These are phyloP conservation scores for Zygosaccharomyces rouxii DNA, from an alignment of 805 yeast genomes.

Conservation along the genomic window DNA sequence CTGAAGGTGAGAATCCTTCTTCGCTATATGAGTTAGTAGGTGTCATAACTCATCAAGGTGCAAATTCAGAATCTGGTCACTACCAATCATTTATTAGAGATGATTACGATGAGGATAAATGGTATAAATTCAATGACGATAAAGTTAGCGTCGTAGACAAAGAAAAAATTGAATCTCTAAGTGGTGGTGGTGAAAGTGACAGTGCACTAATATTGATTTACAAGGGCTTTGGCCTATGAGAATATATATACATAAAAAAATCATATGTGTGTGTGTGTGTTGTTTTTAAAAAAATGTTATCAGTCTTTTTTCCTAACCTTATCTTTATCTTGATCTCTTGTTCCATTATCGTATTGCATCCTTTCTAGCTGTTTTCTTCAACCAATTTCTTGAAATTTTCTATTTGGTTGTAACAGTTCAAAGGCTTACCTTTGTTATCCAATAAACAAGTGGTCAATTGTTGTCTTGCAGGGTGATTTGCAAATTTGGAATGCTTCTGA, in stretches of 20 bases:
- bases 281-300: background rate
- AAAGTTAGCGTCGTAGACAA: constrained; percentile 72
- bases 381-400: constrained; percentile 61
- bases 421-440: constrained; percentile 56
- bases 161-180: constrained; percentile 75
- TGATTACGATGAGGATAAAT: constrained; percentile 63
- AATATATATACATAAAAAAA: constrained; percentile 4
- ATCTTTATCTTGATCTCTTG: constrained; percentile 2
- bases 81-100: constrained; percentile 87
- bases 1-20: constrained; percentile 72
- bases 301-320: constrained; percentile 7
- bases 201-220: constrained; percentile 86
- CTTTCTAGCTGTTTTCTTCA: constrained; percentile 13
- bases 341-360: constrained; percentile 1
- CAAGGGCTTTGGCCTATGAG: constrained; percentile 67
- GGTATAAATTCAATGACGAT: constrained; percentile 97
- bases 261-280: constrained; percentile 5
- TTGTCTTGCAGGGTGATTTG: constrained; percentile 38
- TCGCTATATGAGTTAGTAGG: constrained; percentile 81
- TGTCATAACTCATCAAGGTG: constrained; percentile 88
- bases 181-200: constrained; percentile 98
- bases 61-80: constrained; percentile 96
- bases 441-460: constrained; percentile 55
- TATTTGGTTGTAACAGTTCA: constrained; percentile 81
- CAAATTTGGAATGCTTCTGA: constrained; percentile 13